These are phyloP conservation scores for Moesziomyces antarcticus DNA, from an alignment of 1,284 basidiomycete genomes.

Conservation along the genomic window DNA sequence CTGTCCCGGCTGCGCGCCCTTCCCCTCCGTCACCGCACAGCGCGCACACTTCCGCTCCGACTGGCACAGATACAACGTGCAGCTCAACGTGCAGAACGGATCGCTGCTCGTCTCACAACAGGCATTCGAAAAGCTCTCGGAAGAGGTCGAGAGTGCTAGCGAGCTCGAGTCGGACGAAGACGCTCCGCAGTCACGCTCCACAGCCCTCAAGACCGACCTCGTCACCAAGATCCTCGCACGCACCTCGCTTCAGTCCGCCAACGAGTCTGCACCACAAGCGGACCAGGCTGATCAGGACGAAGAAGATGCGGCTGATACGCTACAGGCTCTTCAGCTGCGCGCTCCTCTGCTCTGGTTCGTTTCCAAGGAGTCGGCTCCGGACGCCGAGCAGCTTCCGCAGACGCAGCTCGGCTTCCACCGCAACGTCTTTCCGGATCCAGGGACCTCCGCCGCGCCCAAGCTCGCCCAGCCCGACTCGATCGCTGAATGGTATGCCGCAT, in stretches of 20 bases:
- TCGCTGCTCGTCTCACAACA: conserved; percentile 29
- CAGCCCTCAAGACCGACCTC: conserved; percentile 37
- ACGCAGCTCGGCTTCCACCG: conserved; percentile 92
- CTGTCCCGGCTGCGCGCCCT: conserved; percentile 71
- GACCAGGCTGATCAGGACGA: conserved; percentile 20
- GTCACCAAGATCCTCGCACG: conserved; percentile 51
- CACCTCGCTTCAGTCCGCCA: conserved; percentile 22
- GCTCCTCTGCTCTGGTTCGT: conserved; percentile 87
- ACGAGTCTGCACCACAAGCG: background rate
- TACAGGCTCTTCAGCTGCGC: conserved; percentile 68
- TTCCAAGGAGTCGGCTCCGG: conserved; percentile 71
- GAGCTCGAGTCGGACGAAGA: conserved; percentile 46
- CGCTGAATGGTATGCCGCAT: conserved; percentile 31
- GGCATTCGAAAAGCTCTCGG: conserved; percentile 48
- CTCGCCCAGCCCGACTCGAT: conserved; percentile 13
- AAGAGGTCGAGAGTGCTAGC: conserved; percentile 45
- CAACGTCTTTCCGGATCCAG: conserved; percentile 74
- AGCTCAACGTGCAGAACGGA: conserved; percentile 68
- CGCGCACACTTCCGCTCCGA: conserved; percentile 89
- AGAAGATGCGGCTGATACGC: conserved; percentile 71
- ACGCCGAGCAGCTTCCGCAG: conserved; percentile 69
- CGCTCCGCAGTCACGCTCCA: conserved; percentile 9
- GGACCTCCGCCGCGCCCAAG: conserved; percentile 47
- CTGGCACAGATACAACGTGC: conserved; percentile 98
- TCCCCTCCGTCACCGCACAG: conserved; percentile 82